Evolutionary conservation across 208 protist species (phyloP).

Genomic region (Lotmaria passim): DNA sequence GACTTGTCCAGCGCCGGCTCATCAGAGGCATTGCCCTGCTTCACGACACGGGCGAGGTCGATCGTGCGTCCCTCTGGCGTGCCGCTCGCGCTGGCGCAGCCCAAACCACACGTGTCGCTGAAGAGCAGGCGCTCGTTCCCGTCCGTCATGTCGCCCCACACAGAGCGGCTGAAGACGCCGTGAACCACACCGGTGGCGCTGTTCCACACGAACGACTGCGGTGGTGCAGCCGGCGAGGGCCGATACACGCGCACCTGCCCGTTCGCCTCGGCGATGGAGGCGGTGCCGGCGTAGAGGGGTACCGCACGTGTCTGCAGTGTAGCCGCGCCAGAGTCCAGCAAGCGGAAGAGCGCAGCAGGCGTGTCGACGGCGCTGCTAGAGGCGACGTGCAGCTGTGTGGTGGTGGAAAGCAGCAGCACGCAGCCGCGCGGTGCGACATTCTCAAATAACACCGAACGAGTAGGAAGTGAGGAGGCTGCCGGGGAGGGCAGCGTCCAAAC

Average conservation of each 20-base stretch:
- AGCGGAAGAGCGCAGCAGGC: constrained; percentile 6
- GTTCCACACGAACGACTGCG: constrained; percentile 69
- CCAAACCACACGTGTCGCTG: neutral
- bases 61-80: constrained; percentile 16
- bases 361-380: constrained; percentile 14
- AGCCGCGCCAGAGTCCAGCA: neutral
- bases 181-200: constrained; percentile 58
- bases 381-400: constrained; percentile 31
- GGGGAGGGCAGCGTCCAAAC: constrained; percentile 27
- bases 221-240: constrained; percentile 23
- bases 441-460: constrained; percentile 17
- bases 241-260: constrained; percentile 56
- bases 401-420: constrained; percentile 25
- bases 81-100: neutral
- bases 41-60: constrained; percentile 17
- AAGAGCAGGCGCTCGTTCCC: constrained; percentile 27
- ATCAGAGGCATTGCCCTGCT: neutral
- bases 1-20: neutral
- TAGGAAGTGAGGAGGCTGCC: constrained; percentile 3
- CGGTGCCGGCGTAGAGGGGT: constrained; percentile 16
- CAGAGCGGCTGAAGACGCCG: constrained; percentile 43
- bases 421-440: neutral
- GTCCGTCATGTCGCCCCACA: constrained; percentile 12
- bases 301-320: constrained; percentile 28
- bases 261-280: constrained; percentile 6